Conservation (phyloP, 2,329 filamentous ascomycete genomes). For the Diaporthe caulivora region DNA sequence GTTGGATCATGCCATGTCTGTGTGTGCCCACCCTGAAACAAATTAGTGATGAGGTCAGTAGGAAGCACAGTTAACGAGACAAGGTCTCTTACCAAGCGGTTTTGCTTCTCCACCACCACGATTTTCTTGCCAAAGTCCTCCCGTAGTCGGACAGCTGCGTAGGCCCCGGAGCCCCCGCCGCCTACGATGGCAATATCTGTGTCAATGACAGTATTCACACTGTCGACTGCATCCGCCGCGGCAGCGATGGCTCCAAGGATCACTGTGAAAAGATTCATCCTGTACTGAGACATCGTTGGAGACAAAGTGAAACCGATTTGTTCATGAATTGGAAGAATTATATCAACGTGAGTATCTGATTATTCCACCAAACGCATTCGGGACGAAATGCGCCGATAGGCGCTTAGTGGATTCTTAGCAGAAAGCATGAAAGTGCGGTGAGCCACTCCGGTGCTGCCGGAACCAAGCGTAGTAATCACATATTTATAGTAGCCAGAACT, state of each 20-base stretch:
- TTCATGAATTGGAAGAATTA: no score
- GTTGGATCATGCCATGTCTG: background rate
- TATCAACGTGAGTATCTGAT: no score
- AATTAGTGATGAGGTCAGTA: background rate
- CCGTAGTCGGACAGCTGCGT: background rate
- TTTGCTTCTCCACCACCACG: background rate
- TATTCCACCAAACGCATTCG: background rate
- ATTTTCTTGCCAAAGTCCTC: constrained; percentile 14
- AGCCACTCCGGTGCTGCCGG: no score
- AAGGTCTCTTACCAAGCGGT: background rate
- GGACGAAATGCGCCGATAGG: background rate
- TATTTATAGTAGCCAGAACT: background rate
- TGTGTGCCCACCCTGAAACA: background rate
- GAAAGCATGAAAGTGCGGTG: background rate
- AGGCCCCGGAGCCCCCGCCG: constrained; percentile 2
- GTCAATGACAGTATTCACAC: background rate
- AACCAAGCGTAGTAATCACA: background rate
- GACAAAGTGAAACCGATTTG: no score
- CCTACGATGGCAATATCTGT: background rate
- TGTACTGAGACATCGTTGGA: background rate
- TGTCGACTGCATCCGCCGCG: no score
- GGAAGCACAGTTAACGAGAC: no score
- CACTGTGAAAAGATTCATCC: no score
- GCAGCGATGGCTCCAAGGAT: no score
- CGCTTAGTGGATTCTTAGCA: no score